These are phyloP conservation scores for Plasmodium malariae DNA, from an alignment of 169 alveolate species.

Conservation along the genomic window DNA sequence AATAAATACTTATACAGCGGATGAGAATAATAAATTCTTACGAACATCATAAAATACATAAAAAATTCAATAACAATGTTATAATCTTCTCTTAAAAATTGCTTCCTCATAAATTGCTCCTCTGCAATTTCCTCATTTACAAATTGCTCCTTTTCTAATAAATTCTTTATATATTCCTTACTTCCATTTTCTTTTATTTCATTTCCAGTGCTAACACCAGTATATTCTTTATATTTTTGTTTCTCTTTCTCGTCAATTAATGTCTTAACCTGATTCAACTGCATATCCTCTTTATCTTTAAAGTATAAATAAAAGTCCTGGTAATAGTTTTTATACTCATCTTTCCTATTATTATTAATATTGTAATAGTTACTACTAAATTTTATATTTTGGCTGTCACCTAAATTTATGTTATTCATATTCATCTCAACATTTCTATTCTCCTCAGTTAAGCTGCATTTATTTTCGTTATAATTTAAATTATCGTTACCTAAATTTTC, in stretches of 20 bases:
- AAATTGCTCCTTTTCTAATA: not conserved
- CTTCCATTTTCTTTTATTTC: not conserved
- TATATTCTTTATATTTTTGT: not conserved
- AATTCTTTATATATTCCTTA: too few relatives aligned
- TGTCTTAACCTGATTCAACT: not conserved
- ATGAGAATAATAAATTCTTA: constrained; percentile 44
- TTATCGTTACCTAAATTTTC: not conserved
- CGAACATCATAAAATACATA: constrained; percentile 30
- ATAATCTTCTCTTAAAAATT: constrained; percentile 26
- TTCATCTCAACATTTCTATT: not conserved
- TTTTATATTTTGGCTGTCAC: not conserved
- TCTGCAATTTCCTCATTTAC: not conserved
- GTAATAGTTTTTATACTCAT: not conserved
- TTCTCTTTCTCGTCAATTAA: not conserved
- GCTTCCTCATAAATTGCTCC: constrained; percentile 8
- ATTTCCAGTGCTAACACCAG: not conserved
- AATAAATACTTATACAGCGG: constrained; percentile 28
- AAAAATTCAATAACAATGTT: constrained; percentile 35
- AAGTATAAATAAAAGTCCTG: not conserved
- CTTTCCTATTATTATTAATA: not conserved
- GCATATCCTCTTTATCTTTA: not conserved
- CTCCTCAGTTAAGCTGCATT: not conserved
- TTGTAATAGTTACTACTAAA: not conserved
- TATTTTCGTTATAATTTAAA: not conserved
- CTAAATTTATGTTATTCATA: not conserved